Percentiles rank a stretch among this genome's conserved stretches.
Evolutionary conservation across 2,329 filamentous ascomycete species (phyloP).

Genomic region (Colletotrichum liriopes): DNA sequence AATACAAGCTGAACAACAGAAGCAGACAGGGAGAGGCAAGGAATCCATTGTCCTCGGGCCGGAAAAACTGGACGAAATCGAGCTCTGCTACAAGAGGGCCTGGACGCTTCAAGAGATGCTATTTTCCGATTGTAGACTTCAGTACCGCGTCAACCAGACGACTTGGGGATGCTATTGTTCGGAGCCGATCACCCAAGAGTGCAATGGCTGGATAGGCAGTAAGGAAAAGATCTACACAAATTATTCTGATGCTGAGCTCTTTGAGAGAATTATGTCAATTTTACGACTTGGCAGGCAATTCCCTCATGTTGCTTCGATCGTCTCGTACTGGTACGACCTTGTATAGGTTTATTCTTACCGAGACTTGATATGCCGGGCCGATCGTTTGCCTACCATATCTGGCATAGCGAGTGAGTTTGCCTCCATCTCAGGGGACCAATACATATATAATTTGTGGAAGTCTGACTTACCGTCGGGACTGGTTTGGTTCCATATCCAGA

Average conservation of each 20-base stretch:
- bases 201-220: not conserved
- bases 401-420: not conserved
- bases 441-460: not conserved
- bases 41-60: not conserved
- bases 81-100: slow-evolving; percentile 10
- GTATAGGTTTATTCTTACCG: not conserved
- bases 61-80: not conserved
- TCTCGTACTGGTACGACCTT: not conserved
- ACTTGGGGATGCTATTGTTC: not conserved
- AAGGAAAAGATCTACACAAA: not conserved
- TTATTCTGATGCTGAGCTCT: not conserved
- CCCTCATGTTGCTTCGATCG: not conserved
- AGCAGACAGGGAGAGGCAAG: no score
- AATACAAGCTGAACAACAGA: no score
- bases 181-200: not conserved
- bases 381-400: slow-evolving; percentile 7
- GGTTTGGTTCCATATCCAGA: not conserved
- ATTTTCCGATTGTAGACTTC: slow-evolving; percentile 2
- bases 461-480: not conserved
- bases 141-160: slow-evolving; percentile 11
- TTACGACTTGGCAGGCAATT: not conserved
- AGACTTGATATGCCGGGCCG: not conserved
- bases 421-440: not conserved
- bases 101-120: slow-evolving; percentile 9
- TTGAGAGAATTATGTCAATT: not conserved